Evolutionary conservation across 306 rosid genomes (phyloP).

Genomic region (Senna siamea): DNA sequence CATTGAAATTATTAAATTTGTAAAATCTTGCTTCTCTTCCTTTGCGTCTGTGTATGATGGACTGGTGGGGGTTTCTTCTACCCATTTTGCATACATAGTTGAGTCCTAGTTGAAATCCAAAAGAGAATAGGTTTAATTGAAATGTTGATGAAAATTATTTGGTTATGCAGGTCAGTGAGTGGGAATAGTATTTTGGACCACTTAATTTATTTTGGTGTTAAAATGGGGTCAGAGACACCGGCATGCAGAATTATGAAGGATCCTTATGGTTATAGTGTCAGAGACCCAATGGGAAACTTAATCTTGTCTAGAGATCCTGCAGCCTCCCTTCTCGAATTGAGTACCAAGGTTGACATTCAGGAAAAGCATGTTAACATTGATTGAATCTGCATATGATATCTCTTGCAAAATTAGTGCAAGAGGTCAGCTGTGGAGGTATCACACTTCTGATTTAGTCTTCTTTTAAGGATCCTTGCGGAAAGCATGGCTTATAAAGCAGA

Average conservation of each 20-base stretch:
- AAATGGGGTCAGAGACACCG: slow-evolving; percentile 56
- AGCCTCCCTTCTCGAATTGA: slow-evolving; percentile 57
- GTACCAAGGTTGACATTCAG: slow-evolving; percentile 35
- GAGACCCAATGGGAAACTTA: slow-evolving; percentile 68
- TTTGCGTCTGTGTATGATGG: slow-evolving; percentile 1
- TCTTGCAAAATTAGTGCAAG: slow-evolving; percentile 24
- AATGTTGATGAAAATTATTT: background rate
- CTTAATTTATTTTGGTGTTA: slow-evolving; percentile 66
- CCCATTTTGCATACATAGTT: slow-evolving; percentile 14
- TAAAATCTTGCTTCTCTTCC: background rate
- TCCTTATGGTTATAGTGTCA: slow-evolving; percentile 40
- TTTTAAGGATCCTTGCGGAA: slow-evolving; percentile 23
- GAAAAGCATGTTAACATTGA: slow-evolving; percentile 35
- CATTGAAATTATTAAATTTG: slow-evolving; percentile 14
- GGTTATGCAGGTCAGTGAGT: slow-evolving; percentile 76
- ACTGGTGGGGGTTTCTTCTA: background rate
- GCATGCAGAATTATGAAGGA: slow-evolving; percentile 77
- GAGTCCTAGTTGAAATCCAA: background rate
- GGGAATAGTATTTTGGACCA: slow-evolving; percentile 91
- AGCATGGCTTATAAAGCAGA: slow-evolving; percentile 23
- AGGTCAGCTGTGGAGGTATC: slow-evolving; percentile 15
- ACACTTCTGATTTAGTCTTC: slow-evolving; percentile 21
- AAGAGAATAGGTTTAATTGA: background rate
- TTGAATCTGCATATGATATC: slow-evolving; percentile 29
- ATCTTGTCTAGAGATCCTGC: slow-evolving; percentile 64